Evolutionary conservation across 768 basidiomycete species (phyloP).

Genomic region (Lanmaoa rubissima): DNA sequence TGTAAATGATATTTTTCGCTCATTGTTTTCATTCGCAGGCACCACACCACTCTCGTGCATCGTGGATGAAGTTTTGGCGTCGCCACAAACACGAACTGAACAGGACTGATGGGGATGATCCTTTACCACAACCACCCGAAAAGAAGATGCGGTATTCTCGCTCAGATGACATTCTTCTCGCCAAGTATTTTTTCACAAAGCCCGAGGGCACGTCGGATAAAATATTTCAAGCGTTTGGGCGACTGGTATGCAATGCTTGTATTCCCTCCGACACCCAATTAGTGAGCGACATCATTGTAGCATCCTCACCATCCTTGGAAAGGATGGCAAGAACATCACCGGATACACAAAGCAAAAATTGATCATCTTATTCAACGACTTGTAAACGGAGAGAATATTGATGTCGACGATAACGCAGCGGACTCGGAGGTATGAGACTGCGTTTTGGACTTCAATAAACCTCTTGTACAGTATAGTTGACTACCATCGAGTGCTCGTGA

Average conservation of each 20-base stretch:
- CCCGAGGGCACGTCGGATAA: slow-evolving; percentile 82
- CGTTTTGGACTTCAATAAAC: not conserved
- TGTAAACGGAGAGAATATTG: slow-evolving; percentile 53
- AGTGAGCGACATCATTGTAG: slow-evolving; percentile 37
- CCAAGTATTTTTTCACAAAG: slow-evolving; percentile 67
- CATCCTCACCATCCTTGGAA: slow-evolving; percentile 92
- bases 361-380: slow-evolving; percentile 73
- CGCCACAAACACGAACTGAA: slow-evolving; percentile 83
- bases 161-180: slow-evolving; percentile 75
- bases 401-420: slow-evolving; percentile 28
- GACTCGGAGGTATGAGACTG: slow-evolving; percentile 28
- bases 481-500: not conserved
- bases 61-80: slow-evolving; percentile 94
- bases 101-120: slow-evolving; percentile 62
- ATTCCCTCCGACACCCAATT: not conserved
- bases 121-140: slow-evolving; percentile 71
- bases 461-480: slow-evolving; percentile 7
- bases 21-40: slow-evolving; percentile 45
- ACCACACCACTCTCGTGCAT: slow-evolving; percentile 87
- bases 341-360: slow-evolving; percentile 84
- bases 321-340: slow-evolving; percentile 90
- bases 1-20: not conserved
- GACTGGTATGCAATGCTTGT: slow-evolving; percentile 45
- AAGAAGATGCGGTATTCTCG: slow-evolving; percentile 88
- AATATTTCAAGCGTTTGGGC: slow-evolving; percentile 79